Evolutionary conservation across 177 flowering plant genomes (phyloP), one percentile per base, ranked within the genome.

Genomic region (Vitis hybrid): DNA sequence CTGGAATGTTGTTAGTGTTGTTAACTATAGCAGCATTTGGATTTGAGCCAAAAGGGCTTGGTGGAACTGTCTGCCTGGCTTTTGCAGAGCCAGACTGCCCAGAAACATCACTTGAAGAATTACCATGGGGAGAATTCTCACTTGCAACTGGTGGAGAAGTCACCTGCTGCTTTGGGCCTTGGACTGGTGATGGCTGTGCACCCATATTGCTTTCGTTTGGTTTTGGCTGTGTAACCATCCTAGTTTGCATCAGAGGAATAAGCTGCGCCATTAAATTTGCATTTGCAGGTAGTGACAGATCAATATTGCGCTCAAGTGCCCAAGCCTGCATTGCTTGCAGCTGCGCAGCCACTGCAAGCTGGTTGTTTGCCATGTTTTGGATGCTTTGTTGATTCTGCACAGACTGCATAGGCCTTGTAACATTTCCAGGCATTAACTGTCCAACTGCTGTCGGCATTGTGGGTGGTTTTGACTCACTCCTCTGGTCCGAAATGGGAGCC

Each of bases 291-390:
- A 62, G 77, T 31, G 97, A 87, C 13, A 92, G 79, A 82, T 96
- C 99, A 75, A 96, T 85, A 79, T 92, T 94, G 68, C 82, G 89
- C 77, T 96, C 99, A 71, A 69, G 76, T 24, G 97, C 98, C 93
- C 94, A 89, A 13, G 93, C 94, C 67, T 94, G 93, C 84, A 90
- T 74, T 11, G 87, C 90, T 73, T 90, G 98, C 83, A 92, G 54
- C 77, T 96, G 97, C 15, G 93, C 87, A 69, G 87, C 85, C 85
- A 91, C 75, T 15, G 90, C 84, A 49, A 81, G 68, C 69, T 82
- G 91, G 82, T 81, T 91, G 78, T 80, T 87, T 38, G 78, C 77
- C 74, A 85, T 75, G 74, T 77, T 90, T 74, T 84, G 90, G 28
- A 82, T 66, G 70, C 61, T 78, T 62, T 80, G 85, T 62, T 86